These are phyloP conservation scores for Tetracentron sinense DNA, from an alignment of 164 flowering plant species.

Conservation along the genomic window DNA sequence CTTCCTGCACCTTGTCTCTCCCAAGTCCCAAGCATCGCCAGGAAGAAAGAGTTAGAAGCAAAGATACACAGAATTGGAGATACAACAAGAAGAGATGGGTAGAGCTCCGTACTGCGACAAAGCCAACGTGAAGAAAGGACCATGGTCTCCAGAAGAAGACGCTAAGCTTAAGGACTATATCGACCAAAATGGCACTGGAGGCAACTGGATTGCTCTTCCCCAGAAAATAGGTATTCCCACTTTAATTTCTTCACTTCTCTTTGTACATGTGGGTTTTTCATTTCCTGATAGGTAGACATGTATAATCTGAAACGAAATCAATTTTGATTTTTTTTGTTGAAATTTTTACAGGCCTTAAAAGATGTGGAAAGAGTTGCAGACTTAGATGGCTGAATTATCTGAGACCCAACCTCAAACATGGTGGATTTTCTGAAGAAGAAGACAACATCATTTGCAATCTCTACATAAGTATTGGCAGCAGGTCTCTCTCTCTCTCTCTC, in stretches of 20 bases:
- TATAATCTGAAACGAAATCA: no score
- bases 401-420: constrained; percentile 87
- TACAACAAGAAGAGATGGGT: constrained; percentile 45
- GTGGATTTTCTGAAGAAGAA: constrained; percentile 91
- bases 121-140: constrained; percentile 78
- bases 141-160: constrained; percentile 92
- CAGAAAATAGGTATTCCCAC: constrained; percentile 58
- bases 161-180: constrained; percentile 68
- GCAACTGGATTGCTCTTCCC: constrained; percentile 91
- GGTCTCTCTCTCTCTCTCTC: constrained; percentile 37
- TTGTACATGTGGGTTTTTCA: not conserved
- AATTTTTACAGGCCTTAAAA: constrained; percentile 50
- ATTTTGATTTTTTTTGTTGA: not conserved
- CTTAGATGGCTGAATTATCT: constrained; percentile 85
- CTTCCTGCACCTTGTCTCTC: constrained; percentile 20
- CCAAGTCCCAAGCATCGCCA: constrained; percentile 17
- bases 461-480: constrained; percentile 87
- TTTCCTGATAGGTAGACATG: not conserved
- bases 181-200: constrained; percentile 67
- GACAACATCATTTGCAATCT: constrained; percentile 80
- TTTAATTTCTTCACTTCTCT: constrained; percentile 3
- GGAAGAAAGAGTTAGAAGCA: constrained; percentile 4
- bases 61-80: not conserved
- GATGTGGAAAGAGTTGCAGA: constrained; percentile 91
- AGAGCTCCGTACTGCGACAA: constrained; percentile 93